A percentile compares a stretch with the other conserved stretches of the same genome.
Evolutionary conservation across 345 rosid genomes (phyloP).

Genomic region (Alliaria petiolata): DNA sequence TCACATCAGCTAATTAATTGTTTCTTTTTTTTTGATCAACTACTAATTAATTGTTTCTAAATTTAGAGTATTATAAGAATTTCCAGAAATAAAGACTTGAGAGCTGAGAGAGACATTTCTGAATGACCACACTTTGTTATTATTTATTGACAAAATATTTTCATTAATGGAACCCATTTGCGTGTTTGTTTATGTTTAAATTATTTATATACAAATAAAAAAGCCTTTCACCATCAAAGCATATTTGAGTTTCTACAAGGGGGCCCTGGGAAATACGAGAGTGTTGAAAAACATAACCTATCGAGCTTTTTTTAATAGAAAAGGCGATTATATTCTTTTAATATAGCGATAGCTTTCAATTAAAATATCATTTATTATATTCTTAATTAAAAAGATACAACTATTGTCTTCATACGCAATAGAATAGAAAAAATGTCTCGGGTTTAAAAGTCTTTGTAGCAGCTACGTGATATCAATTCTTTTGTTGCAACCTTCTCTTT

Average conservation of each 20-base stretch:
- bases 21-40: too few relatives aligned
- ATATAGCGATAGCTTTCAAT: background rate
- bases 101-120: constrained; percentile 19
- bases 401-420: constrained; percentile 13
- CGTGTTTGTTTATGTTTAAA: constrained; percentile 3
- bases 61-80: background rate
- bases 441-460: constrained; percentile 22
- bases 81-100: constrained; percentile 10
- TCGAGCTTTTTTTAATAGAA: background rate
- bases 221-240: constrained; percentile 22
- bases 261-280: constrained; percentile 15
- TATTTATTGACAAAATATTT: background rate
- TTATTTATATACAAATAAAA: background rate
- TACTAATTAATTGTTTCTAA: background rate
- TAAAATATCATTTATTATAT: background rate
- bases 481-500: background rate
- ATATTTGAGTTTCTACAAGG: constrained; percentile 23
- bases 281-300: constrained; percentile 29
- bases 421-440: background rate
- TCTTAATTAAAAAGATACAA: background rate
- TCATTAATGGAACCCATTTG: constrained; percentile 1
- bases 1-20: too few relatives aligned
- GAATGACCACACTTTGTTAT: constrained; percentile 4
- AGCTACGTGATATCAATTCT: constrained; percentile 1
- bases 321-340: constrained; percentile 4